A percentile compares a stretch with the other conserved stretches of the same genome.
Evolutionary conservation across 2,329 filamentous ascomycete species (phyloP).

Genomic region (Botrytis porri): DNA sequence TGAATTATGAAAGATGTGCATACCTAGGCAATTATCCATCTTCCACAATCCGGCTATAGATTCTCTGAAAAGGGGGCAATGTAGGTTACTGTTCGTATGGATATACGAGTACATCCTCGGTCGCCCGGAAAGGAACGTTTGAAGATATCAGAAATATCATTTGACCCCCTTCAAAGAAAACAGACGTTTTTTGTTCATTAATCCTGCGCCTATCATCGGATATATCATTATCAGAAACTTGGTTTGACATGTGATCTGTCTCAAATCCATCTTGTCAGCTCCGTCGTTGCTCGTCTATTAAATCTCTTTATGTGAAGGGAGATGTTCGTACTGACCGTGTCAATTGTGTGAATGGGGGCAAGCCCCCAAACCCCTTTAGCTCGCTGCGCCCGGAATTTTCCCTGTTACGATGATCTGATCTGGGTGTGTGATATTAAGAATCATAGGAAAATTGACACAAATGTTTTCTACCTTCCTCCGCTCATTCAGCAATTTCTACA

Average conservation of each 20-base stretch:
- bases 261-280: background rate
- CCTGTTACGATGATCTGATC: background rate
- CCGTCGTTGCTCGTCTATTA: background rate
- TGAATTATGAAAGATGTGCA: background rate
- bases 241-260: background rate
- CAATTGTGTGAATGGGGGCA: background rate
- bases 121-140: slow-evolving; percentile 9
- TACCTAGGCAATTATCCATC: background rate
- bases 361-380: background rate
- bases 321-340: background rate
- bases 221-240: background rate
- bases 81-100: background rate
- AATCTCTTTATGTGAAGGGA: background rate
- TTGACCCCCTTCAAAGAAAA: slow-evolving; percentile 8
- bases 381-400: background rate
- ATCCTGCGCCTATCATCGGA: background rate
- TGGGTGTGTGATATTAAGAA: background rate
- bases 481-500: background rate
- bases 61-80: background rate
- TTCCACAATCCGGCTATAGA: background rate
- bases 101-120: slow-evolving; percentile 4
- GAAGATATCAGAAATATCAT: slow-evolving; percentile 7
- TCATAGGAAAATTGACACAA: background rate
- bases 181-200: background rate
- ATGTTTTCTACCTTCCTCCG: background rate